Percentiles rank a stretch among this genome's conserved stretches.
These are phyloP conservation scores for Chondrus crispus DNA, from an alignment of 23 red algal species.

Conservation along the genomic window DNA sequence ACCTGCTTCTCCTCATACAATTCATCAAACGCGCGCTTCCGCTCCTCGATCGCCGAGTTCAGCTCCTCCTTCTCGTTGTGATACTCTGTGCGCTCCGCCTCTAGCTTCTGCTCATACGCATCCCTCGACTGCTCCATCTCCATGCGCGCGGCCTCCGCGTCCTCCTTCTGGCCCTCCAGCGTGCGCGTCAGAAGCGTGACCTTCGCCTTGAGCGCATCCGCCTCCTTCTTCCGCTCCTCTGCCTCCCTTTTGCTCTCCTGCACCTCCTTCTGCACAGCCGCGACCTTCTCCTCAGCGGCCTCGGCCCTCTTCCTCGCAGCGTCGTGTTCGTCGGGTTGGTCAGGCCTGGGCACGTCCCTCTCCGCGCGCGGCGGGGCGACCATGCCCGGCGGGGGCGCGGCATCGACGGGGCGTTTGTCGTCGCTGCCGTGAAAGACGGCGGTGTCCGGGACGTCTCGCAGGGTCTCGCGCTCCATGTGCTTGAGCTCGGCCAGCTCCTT, in stretches of 20 bases:
- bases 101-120: background rate
- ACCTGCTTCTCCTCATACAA: slow-evolving; percentile 63
- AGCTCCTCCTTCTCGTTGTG: slow-evolving; percentile 42
- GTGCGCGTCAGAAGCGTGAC: background rate
- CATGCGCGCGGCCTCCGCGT: background rate
- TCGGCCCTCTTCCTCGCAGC: background rate
- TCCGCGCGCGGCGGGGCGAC: background rate
- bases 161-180: background rate
- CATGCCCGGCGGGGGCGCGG: background rate
- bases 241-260: background rate
- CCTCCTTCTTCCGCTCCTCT: background rate
- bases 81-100: slow-evolving; percentile 23
- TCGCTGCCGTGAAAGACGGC: background rate
- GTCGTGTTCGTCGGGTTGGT: background rate
- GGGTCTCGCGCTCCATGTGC: background rate
- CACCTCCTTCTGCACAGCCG: background rate
- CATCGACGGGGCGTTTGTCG: background rate
- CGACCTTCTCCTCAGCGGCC: background rate
- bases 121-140: background rate
- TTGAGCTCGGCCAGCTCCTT: background rate
- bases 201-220: background rate
- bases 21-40: slow-evolving; percentile 58
- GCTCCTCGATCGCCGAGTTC: slow-evolving; percentile 36
- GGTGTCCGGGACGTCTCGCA: background rate
- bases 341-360: background rate